These are phyloP conservation scores for Pholiota molesta DNA, from an alignment of 768 basidiomycete species.

Conservation along the genomic window DNA sequence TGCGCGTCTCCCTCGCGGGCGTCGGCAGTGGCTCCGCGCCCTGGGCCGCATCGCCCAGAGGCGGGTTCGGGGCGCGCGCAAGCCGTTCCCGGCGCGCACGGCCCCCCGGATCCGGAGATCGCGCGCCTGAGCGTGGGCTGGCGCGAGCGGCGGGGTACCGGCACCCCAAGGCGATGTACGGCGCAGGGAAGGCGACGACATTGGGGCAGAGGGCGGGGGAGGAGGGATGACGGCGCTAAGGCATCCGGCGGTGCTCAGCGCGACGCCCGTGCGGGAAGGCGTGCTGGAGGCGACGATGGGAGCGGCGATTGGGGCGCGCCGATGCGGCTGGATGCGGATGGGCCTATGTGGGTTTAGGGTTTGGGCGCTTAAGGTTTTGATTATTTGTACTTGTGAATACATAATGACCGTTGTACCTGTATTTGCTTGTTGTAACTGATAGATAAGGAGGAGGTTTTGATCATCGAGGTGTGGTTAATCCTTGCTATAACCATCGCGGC, in stretches of 20 bases:
- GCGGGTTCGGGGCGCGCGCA: conserved; percentile 42
- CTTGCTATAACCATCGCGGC: too few relatives aligned
- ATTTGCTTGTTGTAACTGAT: too few relatives aligned
- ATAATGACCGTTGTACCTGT: too few relatives aligned
- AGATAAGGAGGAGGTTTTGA: too few relatives aligned
- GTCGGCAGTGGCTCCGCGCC: conserved; percentile 62
- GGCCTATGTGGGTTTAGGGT: conserved; percentile 11
- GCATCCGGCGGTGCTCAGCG: conserved; percentile 47
- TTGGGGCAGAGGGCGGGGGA: too few relatives aligned
- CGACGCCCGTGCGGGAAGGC: conserved; percentile 44
- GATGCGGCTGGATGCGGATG: conserved; percentile 31
- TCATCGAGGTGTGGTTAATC: too few relatives aligned
- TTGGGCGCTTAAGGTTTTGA: too few relatives aligned
- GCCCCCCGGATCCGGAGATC: conserved; percentile 39
- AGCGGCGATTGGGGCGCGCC: conserved; percentile 27
- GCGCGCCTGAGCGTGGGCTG: conserved; percentile 31
- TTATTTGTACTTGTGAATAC: too few relatives aligned
- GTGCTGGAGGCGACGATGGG: not conserved
- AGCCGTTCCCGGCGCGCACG: conserved; percentile 35
- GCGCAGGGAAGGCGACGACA: too few relatives aligned
- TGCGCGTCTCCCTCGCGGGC: conserved; percentile 59
- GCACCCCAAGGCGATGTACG: not conserved
- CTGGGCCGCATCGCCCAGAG: conserved; percentile 47
- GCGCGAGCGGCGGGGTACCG: conserved; percentile 21
- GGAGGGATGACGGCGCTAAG: conserved; percentile 42